phyloP scores from a whole-genome alignment of 148 eudicot species.

The Persicaria tinctoria region DNA sequence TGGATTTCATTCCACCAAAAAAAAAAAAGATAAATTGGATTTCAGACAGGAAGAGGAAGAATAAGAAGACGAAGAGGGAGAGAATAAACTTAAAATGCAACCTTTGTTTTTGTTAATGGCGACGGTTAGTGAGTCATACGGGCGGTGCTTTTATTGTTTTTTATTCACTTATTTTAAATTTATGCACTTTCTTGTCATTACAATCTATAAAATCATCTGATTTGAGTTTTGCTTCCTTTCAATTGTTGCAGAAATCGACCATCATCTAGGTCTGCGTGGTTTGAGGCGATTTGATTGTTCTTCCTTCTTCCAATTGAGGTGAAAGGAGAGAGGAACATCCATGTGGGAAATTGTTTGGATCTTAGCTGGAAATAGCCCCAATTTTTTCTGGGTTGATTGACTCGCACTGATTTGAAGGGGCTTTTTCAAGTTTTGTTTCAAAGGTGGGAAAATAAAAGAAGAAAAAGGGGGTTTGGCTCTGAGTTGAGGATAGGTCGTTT shows the following conservation, averaged over 20 bases:
- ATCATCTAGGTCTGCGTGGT: not conserved
- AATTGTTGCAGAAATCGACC: not conserved
- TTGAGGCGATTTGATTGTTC: not conserved
- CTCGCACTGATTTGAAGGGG: constrained; percentile 13
- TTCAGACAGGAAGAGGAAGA: not conserved
- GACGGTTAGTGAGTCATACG: not conserved
- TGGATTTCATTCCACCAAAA: too few relatives aligned
- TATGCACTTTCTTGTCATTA: not conserved
- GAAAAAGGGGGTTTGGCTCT: constrained; percentile 16
- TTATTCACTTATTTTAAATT: not conserved
- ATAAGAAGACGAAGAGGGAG: not conserved
- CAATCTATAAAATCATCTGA: not conserved
- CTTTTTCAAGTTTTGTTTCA: not conserved
- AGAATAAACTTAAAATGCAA: not conserved
- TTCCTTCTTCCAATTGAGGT: not conserved
- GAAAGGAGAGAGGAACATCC: not conserved
- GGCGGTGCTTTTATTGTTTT: not conserved
- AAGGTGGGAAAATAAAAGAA: not conserved
- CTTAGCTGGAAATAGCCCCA: constrained; percentile 5
- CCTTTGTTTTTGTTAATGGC: not conserved
- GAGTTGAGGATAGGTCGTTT: constrained; percentile 38
- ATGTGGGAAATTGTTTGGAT: not conserved
- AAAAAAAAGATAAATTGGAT: too few relatives aligned
- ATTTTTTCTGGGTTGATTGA: not conserved
- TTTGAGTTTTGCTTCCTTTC: not conserved